These are phyloP conservation scores for Stramenopiles sp. DNA, from an alignment of 352 stramenopile species.

Conservation along the genomic window DNA sequence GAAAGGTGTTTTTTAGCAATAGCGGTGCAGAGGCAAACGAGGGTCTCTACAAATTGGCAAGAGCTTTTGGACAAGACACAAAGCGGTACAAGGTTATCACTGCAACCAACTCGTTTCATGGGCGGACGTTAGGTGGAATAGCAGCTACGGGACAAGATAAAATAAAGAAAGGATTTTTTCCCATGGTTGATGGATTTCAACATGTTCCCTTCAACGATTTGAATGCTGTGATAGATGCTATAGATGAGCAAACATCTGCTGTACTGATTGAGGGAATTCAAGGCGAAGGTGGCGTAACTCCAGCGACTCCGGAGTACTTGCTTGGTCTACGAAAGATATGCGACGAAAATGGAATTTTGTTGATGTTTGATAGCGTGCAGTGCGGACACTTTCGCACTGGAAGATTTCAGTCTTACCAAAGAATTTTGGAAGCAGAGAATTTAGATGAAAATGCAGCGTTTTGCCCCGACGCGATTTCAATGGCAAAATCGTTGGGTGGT, in stretches of 20 bases:
- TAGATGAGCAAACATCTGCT: conserved; percentile 35
- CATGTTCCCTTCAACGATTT: conserved; percentile 54
- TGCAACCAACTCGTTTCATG: conserved; percentile 50
- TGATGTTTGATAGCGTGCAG: conserved; percentile 70
- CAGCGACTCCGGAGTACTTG: conserved; percentile 72
- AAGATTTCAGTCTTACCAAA: conserved; percentile 78
- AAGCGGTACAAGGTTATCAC: conserved; percentile 53
- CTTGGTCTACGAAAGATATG: conserved; percentile 57
- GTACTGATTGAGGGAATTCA: conserved; percentile 58
- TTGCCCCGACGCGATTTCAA: conserved; percentile 83
- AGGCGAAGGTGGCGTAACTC: conserved; percentile 79
- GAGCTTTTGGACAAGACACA: too few species aligned
- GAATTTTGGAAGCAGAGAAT: too few species aligned
- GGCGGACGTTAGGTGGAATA: conserved; percentile 46
- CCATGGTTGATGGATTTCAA: conserved; percentile 48
- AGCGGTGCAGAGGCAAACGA: too few species aligned
- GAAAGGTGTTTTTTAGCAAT: too few species aligned
- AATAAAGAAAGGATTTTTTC: conserved; percentile 53
- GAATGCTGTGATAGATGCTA: conserved; percentile 32
- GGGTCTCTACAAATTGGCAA: too few species aligned
- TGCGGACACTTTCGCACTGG: conserved; percentile 70
- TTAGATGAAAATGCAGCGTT: conserved; percentile 76
- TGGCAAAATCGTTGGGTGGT: conserved; percentile 84
- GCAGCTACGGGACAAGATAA: conserved; percentile 53
- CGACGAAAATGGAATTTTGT: conserved; percentile 65